Percentiles rank a stretch among this genome's conserved stretches.
Conservation (phyloP, 768 basidiomycete genomes). For the Trametes coccinea region DNA sequence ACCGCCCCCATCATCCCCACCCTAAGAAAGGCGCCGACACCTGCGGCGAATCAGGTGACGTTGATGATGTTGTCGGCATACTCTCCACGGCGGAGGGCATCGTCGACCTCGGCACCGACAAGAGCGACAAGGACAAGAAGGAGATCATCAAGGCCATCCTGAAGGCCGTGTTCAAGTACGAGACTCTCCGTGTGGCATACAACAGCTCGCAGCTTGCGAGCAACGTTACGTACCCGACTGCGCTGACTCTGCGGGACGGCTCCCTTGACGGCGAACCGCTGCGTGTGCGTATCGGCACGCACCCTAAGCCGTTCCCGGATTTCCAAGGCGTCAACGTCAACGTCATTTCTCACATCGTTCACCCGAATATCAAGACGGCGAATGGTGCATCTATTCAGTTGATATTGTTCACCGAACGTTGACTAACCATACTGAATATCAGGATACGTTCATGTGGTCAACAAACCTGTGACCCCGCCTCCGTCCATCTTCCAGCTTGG, state of each 20-base stretch:
- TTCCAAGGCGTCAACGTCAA: constrained; percentile 39
- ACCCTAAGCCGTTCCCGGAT: constrained; percentile 32
- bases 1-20: constrained; percentile 23
- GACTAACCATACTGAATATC: background rate
- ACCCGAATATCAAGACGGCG: constrained; percentile 41
- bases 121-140: constrained; percentile 43
- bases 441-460: constrained; percentile 55
- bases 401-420: background rate
- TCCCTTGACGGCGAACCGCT: constrained; percentile 46
- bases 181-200: constrained; percentile 47
- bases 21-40: constrained; percentile 6
- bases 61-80: constrained; percentile 24
- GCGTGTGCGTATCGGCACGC: constrained; percentile 43
- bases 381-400: constrained; percentile 45
- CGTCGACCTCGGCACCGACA: constrained; percentile 34
- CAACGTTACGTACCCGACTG: constrained; percentile 56
- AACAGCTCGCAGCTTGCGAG: constrained; percentile 42
- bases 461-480: constrained; percentile 57
- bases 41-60: background rate
- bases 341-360: constrained; percentile 45
- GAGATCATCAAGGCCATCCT: constrained; percentile 54
- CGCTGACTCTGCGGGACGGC: constrained; percentile 43
- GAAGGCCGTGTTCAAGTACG: constrained; percentile 56
- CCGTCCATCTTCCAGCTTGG: constrained; percentile 50
- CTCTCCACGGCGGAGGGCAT: constrained; percentile 34